Conservation (phyloP, 2,329 filamentous ascomycete species). For the Hawksworthiomyces lignivorus region DNA sequence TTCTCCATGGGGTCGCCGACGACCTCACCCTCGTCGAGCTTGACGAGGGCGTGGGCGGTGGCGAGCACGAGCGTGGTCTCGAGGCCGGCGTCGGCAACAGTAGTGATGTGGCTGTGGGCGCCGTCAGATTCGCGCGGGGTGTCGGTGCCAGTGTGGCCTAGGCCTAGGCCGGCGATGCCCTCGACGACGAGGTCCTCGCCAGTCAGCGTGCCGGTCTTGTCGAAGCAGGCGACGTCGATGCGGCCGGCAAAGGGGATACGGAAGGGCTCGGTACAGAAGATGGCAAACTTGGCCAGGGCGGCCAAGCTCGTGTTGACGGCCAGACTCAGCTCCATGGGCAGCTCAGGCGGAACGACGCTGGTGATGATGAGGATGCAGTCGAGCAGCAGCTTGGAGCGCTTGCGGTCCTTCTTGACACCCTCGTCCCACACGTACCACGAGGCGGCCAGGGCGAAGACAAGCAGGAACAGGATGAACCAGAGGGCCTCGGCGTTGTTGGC, state of each 20-base stretch:
- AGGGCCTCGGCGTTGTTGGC: conserved; percentile 94
- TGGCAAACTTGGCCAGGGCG: conserved; percentile 87
- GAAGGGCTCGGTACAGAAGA: conserved; percentile 98
- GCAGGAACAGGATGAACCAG: conserved; percentile 94
- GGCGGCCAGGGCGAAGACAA: conserved; percentile 91
- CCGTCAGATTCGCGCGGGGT: conserved; percentile 66
- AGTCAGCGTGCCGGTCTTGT: conserved; percentile 95
- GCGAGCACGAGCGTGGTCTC: conserved; percentile 90
- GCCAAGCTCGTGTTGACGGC: conserved; percentile 97
- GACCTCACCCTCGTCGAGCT: conserved; percentile 91
- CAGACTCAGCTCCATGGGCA: conserved; percentile 95
- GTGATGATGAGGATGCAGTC: conserved; percentile 98
- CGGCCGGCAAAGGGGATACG: conserved; percentile 93
- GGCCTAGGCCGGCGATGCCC: conserved; percentile 81
- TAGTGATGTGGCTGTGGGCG: conserved; percentile 70
- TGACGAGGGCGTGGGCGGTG: conserved; percentile 90
- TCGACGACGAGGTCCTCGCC: conserved; percentile 96
- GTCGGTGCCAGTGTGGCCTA: conserved; percentile 59
- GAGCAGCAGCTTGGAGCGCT: conserved; percentile 91
- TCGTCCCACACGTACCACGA: conserved; percentile 99
- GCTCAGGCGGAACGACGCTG: conserved; percentile 93
- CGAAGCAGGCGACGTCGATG: conserved; percentile 94
- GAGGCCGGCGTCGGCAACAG: conserved; percentile 61
- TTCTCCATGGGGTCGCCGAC: conserved; percentile 99
- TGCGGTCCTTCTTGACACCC: conserved; percentile 87